Base-by-base conservation (phyloP, 177 flowering plant genomes). In the Vitis hybrid region DNA sequence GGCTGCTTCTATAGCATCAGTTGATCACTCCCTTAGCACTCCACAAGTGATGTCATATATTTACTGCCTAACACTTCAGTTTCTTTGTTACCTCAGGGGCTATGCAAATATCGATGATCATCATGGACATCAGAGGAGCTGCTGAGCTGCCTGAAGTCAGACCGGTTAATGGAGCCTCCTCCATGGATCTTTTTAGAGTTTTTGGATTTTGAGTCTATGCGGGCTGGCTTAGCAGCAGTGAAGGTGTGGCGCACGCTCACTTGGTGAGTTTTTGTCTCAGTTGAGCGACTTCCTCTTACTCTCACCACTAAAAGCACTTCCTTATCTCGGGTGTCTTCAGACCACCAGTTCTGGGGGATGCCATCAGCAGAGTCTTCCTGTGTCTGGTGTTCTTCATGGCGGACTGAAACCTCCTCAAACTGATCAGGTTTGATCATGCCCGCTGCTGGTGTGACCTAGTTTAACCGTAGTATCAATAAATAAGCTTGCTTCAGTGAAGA, bases 311-410 rank as follows among this genome's bases (percentile, higher is more conserved):
- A 68, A 1, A 84, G 68, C 17, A 84, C 91, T 78, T 89, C 97
- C 83, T 93, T 93, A 65, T 96, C 97, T 64, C 93, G 71, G 17
- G 88, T 86, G 81, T 95, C 98, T 76, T 95, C 98, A 62, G 80
- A 81, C 97, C 93, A 91, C 91, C 93, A 89, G 78, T 83, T 93
- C 61, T 87, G 97, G 30, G 94, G 93, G 24, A 88, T 59, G 18
- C 97, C 95, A 66, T 91, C 97, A 0, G 85, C 89, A 57, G 80
- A 79, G 68, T 90, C 91, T 76, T 88, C 99, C 6, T 70, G 71
- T 12, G 85, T 83, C 35, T 85, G 88, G 67, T 75, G 79, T 21
- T 91, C 98, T 74, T 86, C 85, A 20, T 92, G 97, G 67, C 74
- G 90, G 15, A 96, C 82, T 1, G 86, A 78, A 14, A 96, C 84